phyloP scores from a whole-genome alignment of 441 rosid species.

The Adansonia madagascariensis region DNA sequence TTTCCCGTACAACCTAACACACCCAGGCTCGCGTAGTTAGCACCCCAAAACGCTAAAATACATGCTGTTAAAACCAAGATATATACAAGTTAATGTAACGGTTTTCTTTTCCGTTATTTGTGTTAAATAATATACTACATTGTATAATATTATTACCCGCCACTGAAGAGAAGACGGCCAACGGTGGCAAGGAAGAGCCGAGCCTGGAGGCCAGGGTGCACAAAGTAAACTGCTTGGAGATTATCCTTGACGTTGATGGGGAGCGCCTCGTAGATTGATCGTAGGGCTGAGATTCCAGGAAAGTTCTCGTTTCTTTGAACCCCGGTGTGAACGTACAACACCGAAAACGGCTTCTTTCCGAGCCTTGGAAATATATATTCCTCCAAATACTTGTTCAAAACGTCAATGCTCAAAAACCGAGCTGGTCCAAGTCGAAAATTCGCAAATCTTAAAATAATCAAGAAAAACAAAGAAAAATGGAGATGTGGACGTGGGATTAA shows the following conservation, averaged over 20 bases:
- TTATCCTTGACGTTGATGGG: conserved; percentile 62
- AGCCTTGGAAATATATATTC: conserved; percentile 62
- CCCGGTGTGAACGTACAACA: conserved; percentile 68
- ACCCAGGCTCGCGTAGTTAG: neutral
- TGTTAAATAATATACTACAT: too few relatives aligned
- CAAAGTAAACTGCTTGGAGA: conserved; percentile 66
- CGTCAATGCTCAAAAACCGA: conserved; percentile 57
- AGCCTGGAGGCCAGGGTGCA: conserved; percentile 74
- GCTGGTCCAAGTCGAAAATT: conserved; percentile 28
- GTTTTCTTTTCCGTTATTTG: too few relatives aligned
- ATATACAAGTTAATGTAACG: too few relatives aligned
- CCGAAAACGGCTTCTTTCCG: conserved; percentile 58
- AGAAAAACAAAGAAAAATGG: neutral
- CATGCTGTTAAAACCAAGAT: neutral
- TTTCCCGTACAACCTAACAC: conserved; percentile 69
- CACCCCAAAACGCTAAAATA: neutral
- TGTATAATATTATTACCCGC: conserved; percentile 42
- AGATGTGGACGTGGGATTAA: neutral
- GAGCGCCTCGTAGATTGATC: conserved; percentile 69
- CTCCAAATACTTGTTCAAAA: conserved; percentile 52
- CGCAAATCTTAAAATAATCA: neutral
- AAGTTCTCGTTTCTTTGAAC: conserved; percentile 67
- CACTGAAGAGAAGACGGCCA: conserved; percentile 72
- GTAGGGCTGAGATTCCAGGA: conserved; percentile 69
- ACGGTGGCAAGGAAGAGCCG: conserved; percentile 81